Conservation (phyloP, 495 filamentous ascomycete species). For the Penicillium lividum region DNA sequence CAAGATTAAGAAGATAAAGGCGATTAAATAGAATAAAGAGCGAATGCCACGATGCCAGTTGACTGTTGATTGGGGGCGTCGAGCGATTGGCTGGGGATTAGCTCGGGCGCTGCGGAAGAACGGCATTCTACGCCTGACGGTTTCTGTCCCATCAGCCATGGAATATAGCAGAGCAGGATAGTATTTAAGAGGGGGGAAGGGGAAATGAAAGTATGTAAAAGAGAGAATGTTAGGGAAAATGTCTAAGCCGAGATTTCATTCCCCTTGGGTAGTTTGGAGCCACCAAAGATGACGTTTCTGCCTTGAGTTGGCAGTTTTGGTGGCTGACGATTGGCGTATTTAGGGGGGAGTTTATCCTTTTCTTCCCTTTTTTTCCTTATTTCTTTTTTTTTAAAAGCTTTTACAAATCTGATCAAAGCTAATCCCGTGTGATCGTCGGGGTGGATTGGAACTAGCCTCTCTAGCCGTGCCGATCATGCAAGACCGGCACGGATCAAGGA, state of each 20-base stretch:
- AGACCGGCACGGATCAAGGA: neutral
- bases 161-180: too few relatives aligned
- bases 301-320: too few relatives aligned
- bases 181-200: neutral
- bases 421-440: conserved; percentile 4
- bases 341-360: neutral
- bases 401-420: neutral
- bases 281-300: neutral
- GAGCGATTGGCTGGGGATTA: conserved; percentile 26
- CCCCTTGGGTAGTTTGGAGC: neutral
- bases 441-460: neutral
- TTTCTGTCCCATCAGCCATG: conserved; percentile 20
- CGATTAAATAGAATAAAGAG: conserved; percentile 68
- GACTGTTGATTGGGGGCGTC: conserved; percentile 33
- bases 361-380: neutral
- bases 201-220: neutral
- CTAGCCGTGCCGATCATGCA: conserved; percentile 6
- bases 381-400: neutral
- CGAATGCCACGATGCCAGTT: conserved; percentile 53
- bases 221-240: conserved; percentile 2
- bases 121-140: conserved; percentile 33
- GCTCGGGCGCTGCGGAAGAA: conserved; percentile 31
- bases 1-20: conserved; percentile 74
- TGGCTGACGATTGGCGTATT: neutral
- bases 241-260: too few relatives aligned